phyloP scores from a whole-genome alignment of 2,329 filamentous ascomycete species.

The Emmonsia crescens region DNA sequence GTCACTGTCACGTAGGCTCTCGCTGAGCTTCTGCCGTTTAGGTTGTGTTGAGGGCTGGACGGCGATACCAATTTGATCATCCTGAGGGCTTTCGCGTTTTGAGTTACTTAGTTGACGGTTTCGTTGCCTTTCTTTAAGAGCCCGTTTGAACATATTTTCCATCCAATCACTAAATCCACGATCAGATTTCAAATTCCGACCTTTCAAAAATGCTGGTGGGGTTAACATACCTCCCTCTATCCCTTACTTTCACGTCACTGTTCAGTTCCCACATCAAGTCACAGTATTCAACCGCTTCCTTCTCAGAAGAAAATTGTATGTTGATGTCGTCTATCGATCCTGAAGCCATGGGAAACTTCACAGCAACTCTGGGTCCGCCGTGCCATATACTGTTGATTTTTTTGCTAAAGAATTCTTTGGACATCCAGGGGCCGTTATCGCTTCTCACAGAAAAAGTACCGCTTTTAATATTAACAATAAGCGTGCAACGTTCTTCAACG shows the following conservation, averaged over 20 bases:
- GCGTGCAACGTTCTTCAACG: not conserved
- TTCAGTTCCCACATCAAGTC: conserved; percentile 8
- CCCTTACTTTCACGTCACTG: conserved; percentile 8
- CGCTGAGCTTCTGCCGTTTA: conserved; percentile 11
- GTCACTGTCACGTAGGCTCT: conserved; percentile 6
- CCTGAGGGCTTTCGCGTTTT: conserved; percentile 20
- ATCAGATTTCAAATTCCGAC: not conserved
- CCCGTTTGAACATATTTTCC: conserved; percentile 21
- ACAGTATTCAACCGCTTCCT: conserved; percentile 17
- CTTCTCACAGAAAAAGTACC: not conserved
- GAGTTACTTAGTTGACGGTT: conserved; percentile 9
- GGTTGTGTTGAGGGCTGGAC: conserved; percentile 1
- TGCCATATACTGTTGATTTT: not conserved
- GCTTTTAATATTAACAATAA: not conserved
- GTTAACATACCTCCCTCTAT: conserved; percentile 19
- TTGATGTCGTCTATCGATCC: conserved; percentile 14
- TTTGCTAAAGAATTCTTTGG: not conserved
- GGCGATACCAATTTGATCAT: not conserved
- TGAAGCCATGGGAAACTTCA: not conserved
- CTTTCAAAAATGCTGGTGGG: not conserved
- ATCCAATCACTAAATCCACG: conserved; percentile 22
- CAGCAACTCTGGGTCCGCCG: not conserved
- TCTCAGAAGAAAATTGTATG: conserved; percentile 19
- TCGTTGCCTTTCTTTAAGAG: not conserved
- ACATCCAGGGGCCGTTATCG: not conserved